phyloP scores from a whole-genome alignment of 805 yeast genomes.

The Monosporozyma aerobia region DNA sequence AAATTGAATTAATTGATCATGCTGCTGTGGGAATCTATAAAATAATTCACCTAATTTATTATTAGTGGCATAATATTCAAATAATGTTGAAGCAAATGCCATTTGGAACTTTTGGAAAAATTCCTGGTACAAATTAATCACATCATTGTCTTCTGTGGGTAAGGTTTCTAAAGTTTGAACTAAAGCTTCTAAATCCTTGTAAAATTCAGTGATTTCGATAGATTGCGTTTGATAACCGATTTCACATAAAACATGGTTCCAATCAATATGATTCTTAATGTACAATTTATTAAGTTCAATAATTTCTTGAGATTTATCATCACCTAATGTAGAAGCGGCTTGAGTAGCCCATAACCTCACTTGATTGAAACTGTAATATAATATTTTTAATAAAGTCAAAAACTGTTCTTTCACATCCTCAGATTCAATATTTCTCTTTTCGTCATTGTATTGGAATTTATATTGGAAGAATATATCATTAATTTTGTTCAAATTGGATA shows the following conservation, averaged over 20 bases:
- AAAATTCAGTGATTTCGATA: conserved; percentile 52
- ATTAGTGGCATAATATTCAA: conserved; percentile 44
- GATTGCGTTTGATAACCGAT: conserved; percentile 46
- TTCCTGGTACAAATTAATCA: conserved; percentile 31
- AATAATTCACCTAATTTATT: conserved; percentile 48
- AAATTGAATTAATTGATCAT: conserved; percentile 41
- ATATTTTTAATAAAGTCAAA: conserved; percentile 33
- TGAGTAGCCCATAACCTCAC: conserved; percentile 27
- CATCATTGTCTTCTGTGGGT: conserved; percentile 35
- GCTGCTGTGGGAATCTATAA: conserved; percentile 46
- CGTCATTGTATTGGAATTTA: conserved; percentile 11
- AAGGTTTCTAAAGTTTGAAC: conserved; percentile 35
- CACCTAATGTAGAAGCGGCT: conserved; percentile 12
- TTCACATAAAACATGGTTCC: conserved; percentile 55
- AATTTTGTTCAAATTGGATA: conserved; percentile 31
- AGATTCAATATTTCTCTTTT: conserved; percentile 1
- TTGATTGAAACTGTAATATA: conserved; percentile 35
- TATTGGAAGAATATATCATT: conserved; percentile 34
- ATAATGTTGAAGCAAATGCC: conserved; percentile 57
- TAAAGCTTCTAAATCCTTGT: conserved; percentile 55
- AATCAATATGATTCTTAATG: conserved; percentile 28
- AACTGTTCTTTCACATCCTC: conserved; percentile 10
- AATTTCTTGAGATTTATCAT: conserved; percentile 10
- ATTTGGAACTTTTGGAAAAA: conserved; percentile 59
- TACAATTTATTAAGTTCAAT: conserved; percentile 22